Percentiles rank a stretch among this genome's conserved stretches.
Evolutionary conservation across 2,329 filamentous ascomycete genomes (phyloP).

Genomic region (Cordyceps tenuipes): DNA sequence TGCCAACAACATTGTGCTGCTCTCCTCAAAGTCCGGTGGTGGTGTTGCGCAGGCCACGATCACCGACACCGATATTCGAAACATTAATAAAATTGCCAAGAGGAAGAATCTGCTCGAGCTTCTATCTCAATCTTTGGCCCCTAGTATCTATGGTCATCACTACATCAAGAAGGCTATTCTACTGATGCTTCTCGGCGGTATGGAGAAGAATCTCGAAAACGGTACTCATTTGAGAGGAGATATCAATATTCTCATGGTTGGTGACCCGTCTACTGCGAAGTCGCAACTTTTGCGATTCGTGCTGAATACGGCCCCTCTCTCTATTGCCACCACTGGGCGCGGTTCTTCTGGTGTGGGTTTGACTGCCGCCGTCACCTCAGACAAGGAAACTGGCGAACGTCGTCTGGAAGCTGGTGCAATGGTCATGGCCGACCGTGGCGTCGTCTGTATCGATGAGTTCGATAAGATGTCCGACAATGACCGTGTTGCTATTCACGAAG

Average conservation of each 20-base stretch:
- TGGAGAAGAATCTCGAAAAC: conserved; percentile 98
- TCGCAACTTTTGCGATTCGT: conserved; percentile 97
- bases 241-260: conserved; percentile 99
- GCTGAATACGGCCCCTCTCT: conserved; percentile 89
- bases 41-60: conserved; percentile 87
- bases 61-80: conserved; percentile 93
- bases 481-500: conserved; percentile 97
- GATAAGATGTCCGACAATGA: conserved; percentile 99
- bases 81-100: conserved; percentile 97
- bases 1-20: conserved; percentile 87
- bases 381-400: conserved; percentile 95
- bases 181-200: conserved; percentile 87
- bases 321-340: conserved; percentile 93
- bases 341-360: conserved; percentile 97
- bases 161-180: conserved; percentile 97
- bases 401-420: conserved; percentile 95
- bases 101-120: conserved; percentile 89
- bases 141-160: conserved; percentile 94
- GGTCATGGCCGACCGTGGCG: conserved; percentile 93
- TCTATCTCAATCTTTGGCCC: conserved; percentile 86
- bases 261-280: conserved; percentile 95
- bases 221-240: conserved; percentile 96
- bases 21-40: conserved; percentile 93
- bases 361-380: conserved; percentile 89
- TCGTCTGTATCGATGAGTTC: conserved; percentile 98